phyloP scores from a whole-genome alignment of 129 eudicot species.

The Flaveria ramosissima region DNA sequence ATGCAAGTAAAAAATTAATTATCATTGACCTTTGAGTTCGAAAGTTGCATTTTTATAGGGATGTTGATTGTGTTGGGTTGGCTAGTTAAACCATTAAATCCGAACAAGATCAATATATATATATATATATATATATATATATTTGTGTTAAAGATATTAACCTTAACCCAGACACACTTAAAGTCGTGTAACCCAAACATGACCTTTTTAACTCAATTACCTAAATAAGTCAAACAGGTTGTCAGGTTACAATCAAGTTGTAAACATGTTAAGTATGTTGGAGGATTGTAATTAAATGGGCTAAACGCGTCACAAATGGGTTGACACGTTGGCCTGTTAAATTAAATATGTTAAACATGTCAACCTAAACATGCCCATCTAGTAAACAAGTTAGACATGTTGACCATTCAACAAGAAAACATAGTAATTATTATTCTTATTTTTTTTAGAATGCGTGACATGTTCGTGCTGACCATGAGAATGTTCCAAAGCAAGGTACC shows the following conservation, averaged over 20 bases:
- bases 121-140: background rate
- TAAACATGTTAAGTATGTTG: background rate
- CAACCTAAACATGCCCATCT: background rate
- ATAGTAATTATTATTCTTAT: background rate
- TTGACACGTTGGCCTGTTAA: background rate
- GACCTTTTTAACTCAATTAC: background rate
- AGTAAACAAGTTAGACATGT: background rate
- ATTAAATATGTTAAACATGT: too few relatives aligned
- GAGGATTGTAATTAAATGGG: background rate
- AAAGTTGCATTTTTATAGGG: background rate
- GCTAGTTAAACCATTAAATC: background rate
- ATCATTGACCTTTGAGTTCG: background rate
- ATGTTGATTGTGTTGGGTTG: background rate
- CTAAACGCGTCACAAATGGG: background rate
- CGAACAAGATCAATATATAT: background rate
- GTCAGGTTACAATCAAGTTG: background rate
- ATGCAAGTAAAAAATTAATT: conserved; percentile 9
- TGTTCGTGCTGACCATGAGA: conserved; percentile 86
- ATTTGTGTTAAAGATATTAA: background rate
- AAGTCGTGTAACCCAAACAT: background rate
- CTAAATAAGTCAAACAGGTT: background rate
- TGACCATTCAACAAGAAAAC: background rate
- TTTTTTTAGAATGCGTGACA: conserved; percentile 74
- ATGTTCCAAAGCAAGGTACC: conserved; percentile 93
- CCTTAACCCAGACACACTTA: background rate